Evolutionary conservation across 225 moss, liverwort and hornwort genomes (phyloP).

Genomic region (Takakia lepidozioides): DNA sequence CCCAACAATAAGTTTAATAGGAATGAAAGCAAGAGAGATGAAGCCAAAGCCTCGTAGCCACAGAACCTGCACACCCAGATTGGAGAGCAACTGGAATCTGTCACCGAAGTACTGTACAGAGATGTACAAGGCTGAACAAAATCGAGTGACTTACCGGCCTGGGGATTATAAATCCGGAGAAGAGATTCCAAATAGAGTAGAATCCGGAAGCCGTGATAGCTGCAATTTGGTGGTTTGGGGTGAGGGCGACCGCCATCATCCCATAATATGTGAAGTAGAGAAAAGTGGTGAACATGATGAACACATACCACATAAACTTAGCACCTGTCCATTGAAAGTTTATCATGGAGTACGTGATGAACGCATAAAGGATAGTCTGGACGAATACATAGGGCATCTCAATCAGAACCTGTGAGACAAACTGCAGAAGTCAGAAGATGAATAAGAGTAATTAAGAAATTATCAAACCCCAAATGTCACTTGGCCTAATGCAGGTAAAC

Average conservation of each 20-base stretch:
- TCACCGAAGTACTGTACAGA: too few relatives aligned
- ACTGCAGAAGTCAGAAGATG: neutral
- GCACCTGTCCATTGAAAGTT: conserved; percentile 28
- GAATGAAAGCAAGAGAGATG: too few relatives aligned
- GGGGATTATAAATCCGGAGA: conserved; percentile 51
- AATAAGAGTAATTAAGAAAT: neutral
- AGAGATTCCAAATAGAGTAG: conserved; percentile 55
- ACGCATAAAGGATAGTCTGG: conserved; percentile 27
- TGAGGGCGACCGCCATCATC: conserved; percentile 67
- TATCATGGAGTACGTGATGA: conserved; percentile 56
- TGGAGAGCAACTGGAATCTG: too few relatives aligned
- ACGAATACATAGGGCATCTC: conserved; percentile 46
- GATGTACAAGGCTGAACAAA: too few relatives aligned
- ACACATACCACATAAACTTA: conserved; percentile 56
- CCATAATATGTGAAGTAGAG: conserved; percentile 61
- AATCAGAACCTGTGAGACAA: conserved; percentile 37
- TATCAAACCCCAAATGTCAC: neutral
- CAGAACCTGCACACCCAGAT: too few relatives aligned
- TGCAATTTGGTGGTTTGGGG: conserved; percentile 58
- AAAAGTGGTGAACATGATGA: conserved; percentile 49
- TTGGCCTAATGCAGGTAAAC: neutral
- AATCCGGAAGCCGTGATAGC: conserved; percentile 46
- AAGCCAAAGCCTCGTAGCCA: too few relatives aligned
- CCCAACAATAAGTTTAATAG: too few relatives aligned
- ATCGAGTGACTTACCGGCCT: conserved; percentile 48